These are phyloP conservation scores for Odontarrhena argentea DNA, from an alignment of 345 rosid genomes.

Conservation along the genomic window DNA sequence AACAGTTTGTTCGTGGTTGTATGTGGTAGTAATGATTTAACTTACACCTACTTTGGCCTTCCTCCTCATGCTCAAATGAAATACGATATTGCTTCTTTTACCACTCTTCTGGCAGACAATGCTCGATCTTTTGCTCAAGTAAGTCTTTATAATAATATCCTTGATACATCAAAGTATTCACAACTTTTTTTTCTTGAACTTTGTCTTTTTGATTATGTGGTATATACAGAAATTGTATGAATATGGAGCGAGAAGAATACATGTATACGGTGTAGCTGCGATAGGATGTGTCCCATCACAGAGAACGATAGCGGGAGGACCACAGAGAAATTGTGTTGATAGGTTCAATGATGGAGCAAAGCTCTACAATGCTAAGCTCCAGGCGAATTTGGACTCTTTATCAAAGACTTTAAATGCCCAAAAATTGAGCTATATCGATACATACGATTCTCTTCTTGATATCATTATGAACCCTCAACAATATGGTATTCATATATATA, in stretches of 20 bases:
- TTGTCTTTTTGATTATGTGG: constrained; percentile 6
- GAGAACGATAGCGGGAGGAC: constrained; percentile 41
- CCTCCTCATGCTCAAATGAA: constrained; percentile 37
- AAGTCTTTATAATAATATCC: neutral
- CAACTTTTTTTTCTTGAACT: neutral
- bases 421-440: constrained; percentile 44
- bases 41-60: constrained; percentile 49
- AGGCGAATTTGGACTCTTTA: constrained; percentile 21
- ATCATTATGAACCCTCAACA: constrained; percentile 51
- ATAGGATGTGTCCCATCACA: constrained; percentile 46
- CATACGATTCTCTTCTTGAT: constrained; percentile 44
- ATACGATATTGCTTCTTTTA: constrained; percentile 45
- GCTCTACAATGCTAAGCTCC: constrained; percentile 35
- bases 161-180: neutral
- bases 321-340: constrained; percentile 32
- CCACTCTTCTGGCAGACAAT: constrained; percentile 45
- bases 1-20: constrained; percentile 47
- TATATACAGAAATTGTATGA: constrained; percentile 28
- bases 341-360: constrained; percentile 33
- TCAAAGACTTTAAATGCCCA: constrained; percentile 31
- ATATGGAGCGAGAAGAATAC: constrained; percentile 40
- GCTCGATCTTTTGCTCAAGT: constrained; percentile 46
- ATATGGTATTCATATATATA: constrained; percentile 67
- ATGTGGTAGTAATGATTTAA: constrained; percentile 65
- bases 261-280: constrained; percentile 34